phyloP scores from a whole-genome alignment of 1,139 yeast genomes.

The Kluyveromyces marxianus region DNA sequence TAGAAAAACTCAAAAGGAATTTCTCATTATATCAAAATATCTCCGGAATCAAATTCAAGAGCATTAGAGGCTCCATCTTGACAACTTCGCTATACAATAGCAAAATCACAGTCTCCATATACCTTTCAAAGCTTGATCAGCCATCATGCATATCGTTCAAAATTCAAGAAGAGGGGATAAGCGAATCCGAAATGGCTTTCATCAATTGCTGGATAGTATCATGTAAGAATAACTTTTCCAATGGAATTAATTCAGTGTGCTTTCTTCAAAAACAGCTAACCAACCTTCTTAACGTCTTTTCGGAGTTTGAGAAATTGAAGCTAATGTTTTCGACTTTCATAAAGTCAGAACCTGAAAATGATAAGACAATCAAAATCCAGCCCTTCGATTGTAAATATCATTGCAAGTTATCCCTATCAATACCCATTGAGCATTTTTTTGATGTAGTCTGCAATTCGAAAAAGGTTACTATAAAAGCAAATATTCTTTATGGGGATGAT shows the following conservation, averaged over 20 bases:
- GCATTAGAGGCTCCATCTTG: conserved; percentile 15
- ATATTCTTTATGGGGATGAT: conserved; percentile 2
- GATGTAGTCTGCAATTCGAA: not conserved
- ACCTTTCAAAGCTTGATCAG: conserved; percentile 1
- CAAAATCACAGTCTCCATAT: not conserved
- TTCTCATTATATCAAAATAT: conserved; percentile 19
- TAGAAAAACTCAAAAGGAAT: conserved; percentile 13
- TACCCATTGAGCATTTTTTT: conserved; percentile 1
- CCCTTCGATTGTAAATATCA: not conserved
- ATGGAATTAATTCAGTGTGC: conserved; percentile 1
- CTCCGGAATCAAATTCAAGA: conserved; percentile 19
- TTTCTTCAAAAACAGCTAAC: not conserved
- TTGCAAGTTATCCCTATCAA: conserved; percentile 1
- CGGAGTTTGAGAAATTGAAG: conserved; percentile 7
- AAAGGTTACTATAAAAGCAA: not conserved
- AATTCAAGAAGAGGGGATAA: not conserved
- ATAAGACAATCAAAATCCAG: not conserved
- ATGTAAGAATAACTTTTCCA: not conserved
- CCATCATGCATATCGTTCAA: not conserved
- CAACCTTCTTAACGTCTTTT: not conserved
- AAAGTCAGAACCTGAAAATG: not conserved
- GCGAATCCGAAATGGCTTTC: not conserved
- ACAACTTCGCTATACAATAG: not conserved
- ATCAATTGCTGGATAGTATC: not conserved
- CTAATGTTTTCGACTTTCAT: conserved; percentile 7